Conservation (phyloP, 768 basidiomycete species). For the Russula ochroleuca region DNA sequence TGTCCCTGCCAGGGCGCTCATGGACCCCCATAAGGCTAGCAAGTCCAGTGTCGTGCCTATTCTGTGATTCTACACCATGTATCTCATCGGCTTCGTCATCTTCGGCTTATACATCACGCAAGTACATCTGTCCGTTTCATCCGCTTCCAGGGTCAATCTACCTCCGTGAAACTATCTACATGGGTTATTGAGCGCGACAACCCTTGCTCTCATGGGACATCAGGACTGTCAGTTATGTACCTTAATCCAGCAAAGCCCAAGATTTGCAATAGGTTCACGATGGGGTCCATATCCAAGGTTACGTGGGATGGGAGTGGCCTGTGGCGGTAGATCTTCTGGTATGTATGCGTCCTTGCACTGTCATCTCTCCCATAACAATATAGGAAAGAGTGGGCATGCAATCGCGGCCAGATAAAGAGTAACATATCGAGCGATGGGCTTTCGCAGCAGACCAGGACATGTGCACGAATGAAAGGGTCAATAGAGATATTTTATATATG, state of each 20-base stretch:
- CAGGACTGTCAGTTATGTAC: slow-evolving; percentile 13
- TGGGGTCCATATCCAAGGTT: slow-evolving; percentile 4
- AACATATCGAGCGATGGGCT: not conserved
- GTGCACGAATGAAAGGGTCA: not conserved
- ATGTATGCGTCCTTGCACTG: slow-evolving; percentile 3
- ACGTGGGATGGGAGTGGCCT: not conserved
- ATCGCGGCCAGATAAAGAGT: not conserved
- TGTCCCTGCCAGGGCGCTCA: not conserved
- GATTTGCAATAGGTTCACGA: not conserved
- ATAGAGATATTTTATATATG: slow-evolving; percentile 10
- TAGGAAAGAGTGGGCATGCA: not conserved
- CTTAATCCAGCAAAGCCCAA: not conserved
- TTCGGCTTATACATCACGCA: slow-evolving; percentile 27
- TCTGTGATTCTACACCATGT: not conserved
- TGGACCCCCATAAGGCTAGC: slow-evolving; percentile 29
- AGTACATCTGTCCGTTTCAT: slow-evolving; percentile 27
- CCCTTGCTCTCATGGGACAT: slow-evolving; percentile 29
- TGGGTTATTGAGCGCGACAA: slow-evolving; percentile 31
- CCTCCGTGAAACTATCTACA: slow-evolving; percentile 33
- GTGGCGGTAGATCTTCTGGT: not conserved
- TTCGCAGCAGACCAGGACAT: not conserved
- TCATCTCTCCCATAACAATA: slow-evolving; percentile 2
- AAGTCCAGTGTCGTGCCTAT: no score
- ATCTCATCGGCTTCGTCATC: slow-evolving; percentile 31
- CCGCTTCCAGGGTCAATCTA: slow-evolving; percentile 13